Evolutionary conservation across 768 basidiomycete genomes (phyloP), one percentile per base, ranked within the genome.

Genomic region (Russula ochroleuca): DNA sequence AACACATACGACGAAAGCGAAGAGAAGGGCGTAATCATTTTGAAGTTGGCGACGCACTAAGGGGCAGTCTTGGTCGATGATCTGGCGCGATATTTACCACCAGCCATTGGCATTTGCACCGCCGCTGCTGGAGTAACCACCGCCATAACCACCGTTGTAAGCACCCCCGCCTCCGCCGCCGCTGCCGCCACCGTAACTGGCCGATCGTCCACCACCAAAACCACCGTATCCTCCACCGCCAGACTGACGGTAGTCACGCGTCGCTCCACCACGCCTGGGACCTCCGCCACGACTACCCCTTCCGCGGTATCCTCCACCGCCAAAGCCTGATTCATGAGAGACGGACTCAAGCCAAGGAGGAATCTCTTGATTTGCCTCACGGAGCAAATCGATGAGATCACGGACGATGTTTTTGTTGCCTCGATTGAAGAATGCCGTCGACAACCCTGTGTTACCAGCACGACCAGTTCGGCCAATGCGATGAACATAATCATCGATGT

Each of bases 401-500:
- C 87, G 85, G 60, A 90, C 93, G 65, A 98, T 94, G 74, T 90
- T 90, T 74, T 87, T 88, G 79, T 97, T 98, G 59, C 90, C 89
- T 15, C 92, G 84, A 73, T 94, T 94, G 82, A 93, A 93, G 82
- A 99, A 98, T 6, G 96, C 94, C 15, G 97, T 99, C 28, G 90
- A 88, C 68, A 87, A 83, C 80, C 97, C 97, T 13, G 90, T 92
- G 80, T 99, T 99, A 55, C 97, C 97, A 10, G 97, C 97, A 84
- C 97, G 95, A 50, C 97, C 97, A 15, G 94, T 96, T 80, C 94
- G 90, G 80, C 94, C 94, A 70, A 95, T 96, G 72, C 94, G 94
- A 74, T 98, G 95, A 51, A 98, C 95, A 76, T 98, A 99, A 76
- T 99, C 97, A 72, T 98, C 97, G 67, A 99, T 95, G 77, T 98